Base-by-base conservation (phyloP, 2,329 filamentous ascomycete genomes). In the Talaromyces sp. region DNA sequence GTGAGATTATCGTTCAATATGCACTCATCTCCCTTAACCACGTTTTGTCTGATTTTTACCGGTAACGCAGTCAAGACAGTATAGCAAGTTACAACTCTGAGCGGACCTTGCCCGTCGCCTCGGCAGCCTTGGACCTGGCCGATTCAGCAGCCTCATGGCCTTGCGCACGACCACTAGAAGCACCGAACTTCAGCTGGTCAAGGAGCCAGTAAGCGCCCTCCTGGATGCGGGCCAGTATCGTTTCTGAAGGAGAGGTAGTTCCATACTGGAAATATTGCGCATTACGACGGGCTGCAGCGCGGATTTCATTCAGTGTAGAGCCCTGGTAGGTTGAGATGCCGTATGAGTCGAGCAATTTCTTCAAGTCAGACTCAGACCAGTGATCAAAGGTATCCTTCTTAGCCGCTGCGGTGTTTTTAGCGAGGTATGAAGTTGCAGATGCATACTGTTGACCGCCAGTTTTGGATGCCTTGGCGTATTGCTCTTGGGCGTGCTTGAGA, bases 331-430 rank as follows among this genome's bases (percentile, higher is more conserved):
- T 78, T 58, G 83, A 81, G 46, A 93, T 78, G 41, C 90, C 90
- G 65, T 91, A 93, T 63, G 85, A 88, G 70, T 93, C 90, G 7
- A 93, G 83, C 69, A 92, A 93, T 1, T 84, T 78, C 80, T 93
- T 92, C 63, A 94, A 79, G 27, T 93, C 88, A 46, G 80, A 82
- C 55, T 81, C 78, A 26, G 81, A 88, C 90, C 90, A 93, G 0
- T 84, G 84, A 57, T 91, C 85, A 64, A 93, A 93, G 1, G 83
- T 79, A 26, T 75, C 80, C 54, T 85, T 79, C 78, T 90, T 91
- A 54, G 81, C 88, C 10, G 83, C 71, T 60, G 83, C 82, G 4
- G 89, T 90, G 29, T 85, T 85, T 61, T 85, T 78, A 10, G 87
- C 77, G 2, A 92, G 79, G 67, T 89, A 90, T 58, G 83, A 88